These are phyloP conservation scores for Oxyria digyna DNA, from an alignment of 148 eudicot genomes.

Conservation along the genomic window DNA sequence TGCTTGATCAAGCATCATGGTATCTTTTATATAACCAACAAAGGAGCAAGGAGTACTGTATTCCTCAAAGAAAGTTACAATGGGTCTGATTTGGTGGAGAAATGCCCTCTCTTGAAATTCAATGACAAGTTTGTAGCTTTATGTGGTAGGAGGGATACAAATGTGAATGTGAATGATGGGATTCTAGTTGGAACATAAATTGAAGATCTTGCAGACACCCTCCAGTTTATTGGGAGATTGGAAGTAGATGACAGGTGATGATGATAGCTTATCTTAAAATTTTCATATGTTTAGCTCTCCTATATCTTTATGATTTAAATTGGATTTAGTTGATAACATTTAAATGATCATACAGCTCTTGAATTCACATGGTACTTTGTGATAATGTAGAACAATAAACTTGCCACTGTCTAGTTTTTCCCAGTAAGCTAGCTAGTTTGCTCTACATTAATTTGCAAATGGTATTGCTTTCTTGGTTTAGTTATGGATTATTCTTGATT, in stretches of 20 bases:
- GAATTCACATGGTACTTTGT: neutral
- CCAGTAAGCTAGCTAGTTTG: neutral
- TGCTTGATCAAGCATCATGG: constrained; percentile 90
- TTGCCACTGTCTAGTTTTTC: neutral
- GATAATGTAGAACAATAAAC: neutral
- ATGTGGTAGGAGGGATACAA: constrained; percentile 46
- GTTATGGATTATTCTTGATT: neutral
- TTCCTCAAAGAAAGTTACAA: constrained; percentile 82
- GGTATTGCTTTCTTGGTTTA: neutral
- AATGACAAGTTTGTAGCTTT: constrained; percentile 68
- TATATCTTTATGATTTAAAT: neutral
- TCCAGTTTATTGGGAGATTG: neutral
- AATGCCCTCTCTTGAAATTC: constrained; percentile 62
- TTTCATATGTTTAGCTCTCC: neutral
- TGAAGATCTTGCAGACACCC: neutral
- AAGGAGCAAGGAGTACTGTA: constrained; percentile 75
- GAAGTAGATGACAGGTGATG: neutral
- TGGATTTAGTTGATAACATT: neutral
- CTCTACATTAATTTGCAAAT: neutral
- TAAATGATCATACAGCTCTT: neutral
- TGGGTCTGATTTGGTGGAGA: constrained; percentile 55
- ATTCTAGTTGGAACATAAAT: neutral
- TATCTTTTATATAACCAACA: constrained; percentile 80
- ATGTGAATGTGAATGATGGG: constrained; percentile 2
- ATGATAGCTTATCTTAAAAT: neutral